A percentile compares a stretch with the other conserved stretches of the same genome.
phyloP scores from a whole-genome alignment of 352 stramenopile species.

The Globisporangium paroecandrum region DNA sequence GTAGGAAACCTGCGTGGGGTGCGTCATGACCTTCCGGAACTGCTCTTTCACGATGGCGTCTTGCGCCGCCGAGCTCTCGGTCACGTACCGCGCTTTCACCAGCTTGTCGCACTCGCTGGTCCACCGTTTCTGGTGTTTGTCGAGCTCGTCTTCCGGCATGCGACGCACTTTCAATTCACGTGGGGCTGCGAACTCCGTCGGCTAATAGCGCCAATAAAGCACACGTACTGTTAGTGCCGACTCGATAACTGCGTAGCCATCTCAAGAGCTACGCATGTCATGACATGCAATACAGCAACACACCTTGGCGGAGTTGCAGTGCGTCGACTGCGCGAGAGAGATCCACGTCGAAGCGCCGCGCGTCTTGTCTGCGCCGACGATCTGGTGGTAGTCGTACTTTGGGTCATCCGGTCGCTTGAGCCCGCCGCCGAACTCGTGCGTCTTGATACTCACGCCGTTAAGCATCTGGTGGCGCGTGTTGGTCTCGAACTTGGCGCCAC shows the following conservation, averaged over 20 bases:
- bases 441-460: slow-evolving; percentile 29
- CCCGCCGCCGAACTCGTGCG: slow-evolving; percentile 45
- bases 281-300: neutral
- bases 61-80: slow-evolving; percentile 44
- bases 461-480: slow-evolving; percentile 59
- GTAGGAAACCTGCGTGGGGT: slow-evolving; percentile 44
- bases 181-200: slow-evolving; percentile 65
- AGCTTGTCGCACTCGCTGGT: slow-evolving; percentile 55
- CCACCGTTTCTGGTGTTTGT: slow-evolving; percentile 58
- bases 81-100: slow-evolving; percentile 53
- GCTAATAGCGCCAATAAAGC: slow-evolving; percentile 8
- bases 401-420: slow-evolving; percentile 47
- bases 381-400: slow-evolving; percentile 67
- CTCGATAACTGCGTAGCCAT: neutral
- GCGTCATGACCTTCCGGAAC: slow-evolving; percentile 63
- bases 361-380: slow-evolving; percentile 64
- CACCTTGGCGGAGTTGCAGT: slow-evolving; percentile 50
- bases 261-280: neutral
- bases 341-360: slow-evolving; percentile 44
- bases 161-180: slow-evolving; percentile 47
- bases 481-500: slow-evolving; percentile 49
- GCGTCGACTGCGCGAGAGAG: slow-evolving; percentile 51
- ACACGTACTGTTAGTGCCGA: neutral
- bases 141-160: slow-evolving; percentile 47
- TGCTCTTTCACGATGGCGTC: slow-evolving; percentile 40